Conservation (phyloP, 768 basidiomycete genomes). For the Tricholoma flavovirens region DNA sequence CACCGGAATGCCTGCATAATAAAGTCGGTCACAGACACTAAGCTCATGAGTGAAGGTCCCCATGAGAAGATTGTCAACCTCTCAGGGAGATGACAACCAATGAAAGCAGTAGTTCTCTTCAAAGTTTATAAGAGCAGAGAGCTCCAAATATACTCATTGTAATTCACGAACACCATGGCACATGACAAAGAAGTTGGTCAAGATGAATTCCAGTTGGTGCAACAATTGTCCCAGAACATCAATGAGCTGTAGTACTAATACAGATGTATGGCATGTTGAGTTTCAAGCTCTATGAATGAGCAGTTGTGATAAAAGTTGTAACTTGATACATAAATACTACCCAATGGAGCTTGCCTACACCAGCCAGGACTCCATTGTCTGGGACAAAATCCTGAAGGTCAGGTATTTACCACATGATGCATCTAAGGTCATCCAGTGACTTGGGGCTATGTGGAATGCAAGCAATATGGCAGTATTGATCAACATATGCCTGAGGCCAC, state of each 20-base stretch:
- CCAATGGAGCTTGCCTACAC: background rate
- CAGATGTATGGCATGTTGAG: too few species aligned
- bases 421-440: background rate
- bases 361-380: background rate
- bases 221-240: background rate
- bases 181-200: too few species aligned
- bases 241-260: background rate
- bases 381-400: background rate
- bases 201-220: background rate
- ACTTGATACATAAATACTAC: background rate
- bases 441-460: background rate
- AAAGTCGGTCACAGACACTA: background rate
- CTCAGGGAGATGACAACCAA: too few species aligned
- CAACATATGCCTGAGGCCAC: background rate
- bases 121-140: too few species aligned
- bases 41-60: background rate
- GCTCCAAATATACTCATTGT: too few species aligned
- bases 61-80: too few species aligned
- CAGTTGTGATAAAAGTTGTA: background rate
- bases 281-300: too few species aligned
- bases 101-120: too few species aligned
- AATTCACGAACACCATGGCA: too few species aligned
- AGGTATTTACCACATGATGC: background rate
- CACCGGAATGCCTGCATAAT: background rate
- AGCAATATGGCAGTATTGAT: background rate